Evolutionary conservation across 139 green algal genomes (phyloP), one percentile per base, ranked within the genome.

Genomic region (Eudorina sp.): DNA sequence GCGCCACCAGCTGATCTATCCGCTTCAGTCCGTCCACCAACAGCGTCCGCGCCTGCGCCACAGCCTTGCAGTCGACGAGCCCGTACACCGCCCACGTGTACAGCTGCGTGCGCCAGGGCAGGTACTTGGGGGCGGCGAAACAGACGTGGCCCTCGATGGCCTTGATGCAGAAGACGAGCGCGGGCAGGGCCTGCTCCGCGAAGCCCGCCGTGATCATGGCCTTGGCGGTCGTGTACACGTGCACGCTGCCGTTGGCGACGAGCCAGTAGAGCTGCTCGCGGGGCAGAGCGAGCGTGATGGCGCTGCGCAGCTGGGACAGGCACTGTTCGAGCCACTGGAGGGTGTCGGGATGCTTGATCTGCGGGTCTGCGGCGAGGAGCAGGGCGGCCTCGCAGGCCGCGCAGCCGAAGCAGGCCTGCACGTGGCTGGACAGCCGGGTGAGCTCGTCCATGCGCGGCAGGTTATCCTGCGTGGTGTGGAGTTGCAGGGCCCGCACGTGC

Each of bases 231-330:
- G 45, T 53, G 81, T 93, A 92, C 6, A 94, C 76, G 82, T 93
- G 84, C 21, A 94, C 46, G 38, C 90, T 92, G 69, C 83, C 92
- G 48, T 93, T 94, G 40, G 92, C 80, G 0, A 92, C 91, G 25
- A 96, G 86, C 92, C 92, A 95, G 84, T 95, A 95, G 11, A 95
- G 91, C 21, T 75, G 41, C 84, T 93, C 89, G 13, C 88, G 51
- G 8, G 87, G 90, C 74, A 93, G 45, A 14, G 92, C 93, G 53
- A 91, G 58, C 27, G 36, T 45, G 3, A 92, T 73, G n/a, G 86
- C 90, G 53, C 66, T 80, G 43, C 90, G 83, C n/a, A 94, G 70
- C 66, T 83, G 82, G 27, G 84, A 31, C 5, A 95, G 86, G 46
- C 82, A 90, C 34, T 38, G 36, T 31, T 94, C 69, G 1, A 89